Evolutionary conservation across 331 rosid species (phyloP).

Genomic region (Pyrus hybrid): DNA sequence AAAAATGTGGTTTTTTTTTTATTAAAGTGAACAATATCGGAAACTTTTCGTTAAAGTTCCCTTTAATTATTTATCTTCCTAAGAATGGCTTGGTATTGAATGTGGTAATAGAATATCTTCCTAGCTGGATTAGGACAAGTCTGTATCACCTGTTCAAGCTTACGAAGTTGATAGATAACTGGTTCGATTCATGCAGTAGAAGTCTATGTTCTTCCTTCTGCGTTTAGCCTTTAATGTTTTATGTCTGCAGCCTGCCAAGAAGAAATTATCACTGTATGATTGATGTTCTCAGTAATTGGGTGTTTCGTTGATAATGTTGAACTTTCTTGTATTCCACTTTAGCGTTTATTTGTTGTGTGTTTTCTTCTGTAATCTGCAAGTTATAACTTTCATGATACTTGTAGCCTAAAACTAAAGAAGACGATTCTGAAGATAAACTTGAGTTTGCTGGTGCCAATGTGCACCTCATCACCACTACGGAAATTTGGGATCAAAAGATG

Average conservation of each 20-base stretch:
- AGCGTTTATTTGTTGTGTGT: background rate
- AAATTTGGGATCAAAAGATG: constrained; percentile 78
- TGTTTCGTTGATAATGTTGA: background rate
- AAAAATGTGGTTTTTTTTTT: too few species aligned
- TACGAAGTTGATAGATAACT: background rate
- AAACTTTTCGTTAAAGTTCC: too few species aligned
- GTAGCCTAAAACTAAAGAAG: constrained; percentile 34
- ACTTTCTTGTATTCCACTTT: background rate
- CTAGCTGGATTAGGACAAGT: background rate
- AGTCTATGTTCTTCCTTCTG: background rate
- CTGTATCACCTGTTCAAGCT: background rate
- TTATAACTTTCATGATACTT: constrained; percentile 25
- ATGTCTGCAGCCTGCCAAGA: background rate
- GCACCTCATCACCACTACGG: constrained; percentile 60
- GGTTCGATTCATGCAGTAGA: background rate
- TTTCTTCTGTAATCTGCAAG: constrained; percentile 9
- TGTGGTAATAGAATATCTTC: background rate
- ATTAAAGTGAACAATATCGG: too few species aligned
- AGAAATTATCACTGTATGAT: background rate
- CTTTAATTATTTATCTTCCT: background rate
- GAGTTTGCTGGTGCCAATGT: constrained; percentile 71
- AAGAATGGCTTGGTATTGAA: background rate
- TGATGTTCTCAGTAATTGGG: background rate
- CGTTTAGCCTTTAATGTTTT: background rate
- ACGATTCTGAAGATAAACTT: constrained; percentile 49